Evolutionary conservation across 805 yeast genomes (phyloP).

Genomic region (Candida schatavii): DNA sequence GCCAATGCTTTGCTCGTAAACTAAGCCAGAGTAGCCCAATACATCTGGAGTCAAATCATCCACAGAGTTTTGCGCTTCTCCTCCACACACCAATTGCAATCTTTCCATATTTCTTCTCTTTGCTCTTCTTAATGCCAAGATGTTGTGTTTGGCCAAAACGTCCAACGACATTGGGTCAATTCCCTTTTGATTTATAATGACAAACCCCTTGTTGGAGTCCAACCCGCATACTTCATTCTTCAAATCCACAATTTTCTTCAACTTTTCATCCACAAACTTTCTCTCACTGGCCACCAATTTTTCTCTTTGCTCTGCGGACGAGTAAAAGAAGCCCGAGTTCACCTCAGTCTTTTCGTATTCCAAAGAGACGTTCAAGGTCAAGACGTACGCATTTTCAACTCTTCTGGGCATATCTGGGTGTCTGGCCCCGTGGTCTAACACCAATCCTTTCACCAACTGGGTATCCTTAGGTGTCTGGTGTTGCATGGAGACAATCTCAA

Average conservation of each 20-base stretch:
- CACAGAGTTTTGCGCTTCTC: conserved; percentile 95
- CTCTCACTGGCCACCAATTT: conserved; percentile 91
- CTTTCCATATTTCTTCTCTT: conserved; percentile 99
- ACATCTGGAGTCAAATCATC: conserved; percentile 81
- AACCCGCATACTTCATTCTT: conserved; percentile 88
- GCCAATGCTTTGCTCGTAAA: conserved; percentile 89
- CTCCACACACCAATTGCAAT: conserved; percentile 92
- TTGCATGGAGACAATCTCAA: conserved; percentile 98
- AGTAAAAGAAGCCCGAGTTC: conserved; percentile 91
- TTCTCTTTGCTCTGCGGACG: conserved; percentile 94
- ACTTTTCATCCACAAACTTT: conserved; percentile 89
- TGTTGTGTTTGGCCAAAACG: conserved; percentile 86
- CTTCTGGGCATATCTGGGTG: conserved; percentile 98
- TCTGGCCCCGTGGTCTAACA: conserved; percentile 96
- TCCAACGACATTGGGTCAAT: conserved; percentile 98
- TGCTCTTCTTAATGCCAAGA: conserved; percentile 94
- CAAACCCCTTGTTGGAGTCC: conserved; percentile 74
- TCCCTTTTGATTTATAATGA: conserved; percentile 96
- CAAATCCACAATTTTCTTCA: conserved; percentile 85
- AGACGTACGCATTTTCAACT: conserved; percentile 76
- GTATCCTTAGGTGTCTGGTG: conserved; percentile 85
- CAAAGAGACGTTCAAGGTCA: conserved; percentile 87
- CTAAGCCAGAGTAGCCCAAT: conserved; percentile 86
- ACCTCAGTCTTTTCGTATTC: conserved; percentile 98
- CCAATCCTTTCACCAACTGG: conserved; percentile 79